Conservation (phyloP, 2,329 filamentous ascomycete genomes). For the Colletotrichum cordylinicola region DNA sequence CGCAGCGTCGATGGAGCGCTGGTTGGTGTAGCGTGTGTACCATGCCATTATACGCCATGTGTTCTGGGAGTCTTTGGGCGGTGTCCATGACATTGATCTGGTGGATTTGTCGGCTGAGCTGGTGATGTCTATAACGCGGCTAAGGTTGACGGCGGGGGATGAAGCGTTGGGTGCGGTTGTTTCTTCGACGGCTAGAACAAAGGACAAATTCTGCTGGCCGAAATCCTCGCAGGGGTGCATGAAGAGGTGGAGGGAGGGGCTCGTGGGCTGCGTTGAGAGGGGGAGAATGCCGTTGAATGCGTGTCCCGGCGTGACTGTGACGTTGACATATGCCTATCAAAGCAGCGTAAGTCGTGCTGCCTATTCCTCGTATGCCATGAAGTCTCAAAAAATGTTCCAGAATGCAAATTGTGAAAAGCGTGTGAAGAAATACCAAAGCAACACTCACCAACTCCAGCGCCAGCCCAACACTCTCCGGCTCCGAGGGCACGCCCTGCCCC, state of each 20-base stretch:
- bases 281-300: neutral
- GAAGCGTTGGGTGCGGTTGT: neutral
- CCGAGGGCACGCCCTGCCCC: constrained; percentile 27
- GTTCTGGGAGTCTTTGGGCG: neutral
- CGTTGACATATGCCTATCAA: constrained; percentile 6
- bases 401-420: too few species aligned
- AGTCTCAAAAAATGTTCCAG: too few species aligned
- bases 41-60: constrained; percentile 24
- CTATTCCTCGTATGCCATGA: too few species aligned
- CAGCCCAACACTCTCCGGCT: constrained; percentile 20
- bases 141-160: neutral
- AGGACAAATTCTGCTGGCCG: neutral
- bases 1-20: constrained; percentile 21
- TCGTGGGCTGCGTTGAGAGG: neutral
- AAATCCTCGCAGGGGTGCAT: neutral
- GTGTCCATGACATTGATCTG: constrained; percentile 14
- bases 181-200: neutral
- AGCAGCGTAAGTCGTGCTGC: too few species aligned
- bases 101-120: neutral
- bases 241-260: neutral
- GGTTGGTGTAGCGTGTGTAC: constrained; percentile 27
- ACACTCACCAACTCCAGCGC: constrained; percentile 25
- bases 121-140: constrained; percentile 3
- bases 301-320: constrained; percentile 21
- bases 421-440: too few species aligned